phyloP scores from a whole-genome alignment of 2,329 filamentous ascomycete species.

The Dothideomycetidae sp. region DNA sequence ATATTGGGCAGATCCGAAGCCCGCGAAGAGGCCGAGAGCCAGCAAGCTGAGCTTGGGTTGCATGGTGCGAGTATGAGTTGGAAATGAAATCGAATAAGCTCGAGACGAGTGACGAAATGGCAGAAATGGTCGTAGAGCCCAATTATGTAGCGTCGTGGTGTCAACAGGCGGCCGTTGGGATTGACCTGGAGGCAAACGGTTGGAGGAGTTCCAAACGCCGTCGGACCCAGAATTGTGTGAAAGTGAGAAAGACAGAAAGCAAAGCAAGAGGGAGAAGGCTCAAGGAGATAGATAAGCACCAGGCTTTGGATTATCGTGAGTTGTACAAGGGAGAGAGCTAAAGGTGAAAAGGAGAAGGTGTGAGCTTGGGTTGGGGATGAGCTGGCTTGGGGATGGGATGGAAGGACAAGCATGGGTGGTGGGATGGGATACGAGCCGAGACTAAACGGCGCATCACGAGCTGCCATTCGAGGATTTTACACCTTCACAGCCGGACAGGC shows the following conservation, averaged over 20 bases:
- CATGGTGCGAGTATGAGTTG: slow-evolving; percentile 23
- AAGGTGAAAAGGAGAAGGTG: background rate
- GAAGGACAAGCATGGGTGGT: no score
- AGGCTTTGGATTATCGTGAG: no score
- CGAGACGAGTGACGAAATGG: slow-evolving; percentile 1
- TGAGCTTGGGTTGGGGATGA: background rate
- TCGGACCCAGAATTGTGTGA: no score
- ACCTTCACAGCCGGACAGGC: no score
- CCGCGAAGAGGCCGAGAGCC: slow-evolving; percentile 37
- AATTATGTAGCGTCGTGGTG: slow-evolving; percentile 6
- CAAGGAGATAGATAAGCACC: no score
- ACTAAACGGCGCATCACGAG: background rate
- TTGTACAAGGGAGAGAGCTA: no score
- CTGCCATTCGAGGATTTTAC: no score
- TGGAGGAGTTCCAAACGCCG: slow-evolving; percentile 2
- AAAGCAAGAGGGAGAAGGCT: no score
- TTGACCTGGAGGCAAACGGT: slow-evolving; percentile 7
- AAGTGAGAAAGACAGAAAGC: no score
- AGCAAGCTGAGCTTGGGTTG: slow-evolving; percentile 33
- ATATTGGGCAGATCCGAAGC: slow-evolving; percentile 38
- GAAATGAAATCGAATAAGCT: no score
- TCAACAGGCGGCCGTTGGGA: slow-evolving; percentile 8
- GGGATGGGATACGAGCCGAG: background rate
- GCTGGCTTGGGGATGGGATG: background rate
- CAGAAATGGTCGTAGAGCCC: slow-evolving; percentile 3